These are phyloP conservation scores for Rickenella mellea DNA, from an alignment of 768 basidiomycete genomes.

Conservation along the genomic window DNA sequence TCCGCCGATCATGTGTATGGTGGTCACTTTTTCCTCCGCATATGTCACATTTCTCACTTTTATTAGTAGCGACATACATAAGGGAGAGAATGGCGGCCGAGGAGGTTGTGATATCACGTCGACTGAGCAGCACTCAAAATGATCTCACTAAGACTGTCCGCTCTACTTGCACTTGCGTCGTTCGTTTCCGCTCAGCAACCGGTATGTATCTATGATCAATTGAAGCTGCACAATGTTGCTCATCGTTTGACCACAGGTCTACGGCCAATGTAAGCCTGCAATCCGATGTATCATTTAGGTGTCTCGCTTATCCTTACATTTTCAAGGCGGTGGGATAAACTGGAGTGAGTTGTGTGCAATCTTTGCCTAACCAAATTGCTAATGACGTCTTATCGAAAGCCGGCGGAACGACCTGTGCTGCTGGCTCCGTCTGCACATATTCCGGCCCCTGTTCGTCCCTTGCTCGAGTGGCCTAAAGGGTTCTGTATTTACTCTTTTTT, in stretches of 20 bases:
- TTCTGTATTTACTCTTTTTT: neutral
- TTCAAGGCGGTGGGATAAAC: constrained; percentile 14
- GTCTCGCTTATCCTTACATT: neutral
- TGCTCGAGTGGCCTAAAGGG: neutral
- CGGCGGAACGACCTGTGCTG: constrained; percentile 17
- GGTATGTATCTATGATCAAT: constrained; percentile 5
- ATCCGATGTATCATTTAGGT: neutral
- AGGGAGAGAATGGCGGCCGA: too few species aligned
- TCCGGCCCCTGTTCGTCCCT: constrained; percentile 15
- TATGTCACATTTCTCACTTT: too few species aligned
- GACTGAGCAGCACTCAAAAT: too few species aligned
- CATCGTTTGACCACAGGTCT: constrained; percentile 7
- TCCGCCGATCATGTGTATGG: too few species aligned
- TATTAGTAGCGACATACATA: too few species aligned
- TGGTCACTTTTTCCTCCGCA: too few species aligned
- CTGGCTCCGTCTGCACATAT: constrained; percentile 18
- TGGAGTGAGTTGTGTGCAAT: constrained; percentile 12
- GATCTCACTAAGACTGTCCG: too few species aligned
- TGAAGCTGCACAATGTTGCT: neutral
- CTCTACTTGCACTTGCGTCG: constrained; percentile 14
- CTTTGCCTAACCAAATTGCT: neutral
- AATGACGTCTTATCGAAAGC: constrained; percentile 4
- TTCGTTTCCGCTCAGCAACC: constrained; percentile 13
- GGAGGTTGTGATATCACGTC: too few species aligned
- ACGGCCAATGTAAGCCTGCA: constrained; percentile 13